Base-by-base conservation (phyloP, 306 rosid genomes). In the Sphenostylis stenocarpa region DNA sequence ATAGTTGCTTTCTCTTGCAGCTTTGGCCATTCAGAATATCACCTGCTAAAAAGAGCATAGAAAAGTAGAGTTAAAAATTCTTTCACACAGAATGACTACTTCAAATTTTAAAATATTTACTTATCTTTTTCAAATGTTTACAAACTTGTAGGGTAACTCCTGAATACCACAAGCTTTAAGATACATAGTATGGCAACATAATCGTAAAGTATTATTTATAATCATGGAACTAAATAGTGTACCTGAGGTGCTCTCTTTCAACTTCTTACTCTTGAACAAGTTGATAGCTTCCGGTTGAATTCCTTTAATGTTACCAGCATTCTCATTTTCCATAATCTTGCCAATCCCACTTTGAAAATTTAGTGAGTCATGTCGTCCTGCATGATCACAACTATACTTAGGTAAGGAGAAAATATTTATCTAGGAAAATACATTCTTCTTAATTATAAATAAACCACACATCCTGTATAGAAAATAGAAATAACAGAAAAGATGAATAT, bases 1-100 rank as follows among this genome's bases (percentile, higher is more conserved):
- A 63, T 39, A 63, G 19, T 12, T 83, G 86, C 69, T 90, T 91
- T 79, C 98, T 87, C 88, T 90, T 94, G 70, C 73, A 67, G 81
- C 87, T 70, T 53, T 70, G 73, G 24, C 74, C 85, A 70, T 80
- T 82, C 67, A 53, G 67, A 64, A 29, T 48, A 76, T 74, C 51
- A 7, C 71, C 81, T 66, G 79, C 43, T 57, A 61, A 56, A 65
- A 61, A 53, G 38, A 41, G 36, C n/a, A 48, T 0, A 29, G 24
- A 1, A 80, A 51, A 47, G 36, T 14, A 39, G 10, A 58, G 14
- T 49, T 48, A 43, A 34, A 58, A 49, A 75, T 16, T 69, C 21
- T 48, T n/a, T 58, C 47, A 56, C 33, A 20, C 24, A 45, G 1
- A 53, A 45, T 47, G 21, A 9, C 39, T 38, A 38, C 43, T 38